Percentiles rank a stretch among this genome's conserved stretches.
These are phyloP conservation scores for Symbiotaphrina buchneri DNA, from an alignment of 495 filamentous ascomycete species.

Conservation along the genomic window DNA sequence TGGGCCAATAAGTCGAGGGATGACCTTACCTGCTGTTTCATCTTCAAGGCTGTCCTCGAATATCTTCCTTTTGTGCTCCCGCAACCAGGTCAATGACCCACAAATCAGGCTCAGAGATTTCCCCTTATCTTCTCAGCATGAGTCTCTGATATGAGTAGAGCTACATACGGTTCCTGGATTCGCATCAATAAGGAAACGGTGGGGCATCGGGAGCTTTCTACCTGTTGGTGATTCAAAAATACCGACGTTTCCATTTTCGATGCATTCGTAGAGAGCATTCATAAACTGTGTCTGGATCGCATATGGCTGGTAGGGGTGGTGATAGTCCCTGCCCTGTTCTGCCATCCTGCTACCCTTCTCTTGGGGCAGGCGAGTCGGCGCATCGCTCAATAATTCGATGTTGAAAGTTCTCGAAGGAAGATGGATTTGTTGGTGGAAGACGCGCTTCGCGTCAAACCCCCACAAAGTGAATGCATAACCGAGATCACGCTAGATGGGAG, in stretches of 20 bases:
- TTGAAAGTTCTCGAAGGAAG: no score
- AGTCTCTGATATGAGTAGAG: constrained; percentile 1
- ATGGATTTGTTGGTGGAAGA: no score
- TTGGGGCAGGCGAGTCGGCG: no score
- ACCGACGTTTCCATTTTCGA: constrained; percentile 61
- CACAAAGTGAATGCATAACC: no score
- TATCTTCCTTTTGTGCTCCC: constrained; percentile 49
- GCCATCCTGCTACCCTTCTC: no score
- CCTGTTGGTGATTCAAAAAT: constrained; percentile 91
- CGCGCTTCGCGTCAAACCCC: no score
- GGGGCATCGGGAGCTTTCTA: constrained; percentile 8
- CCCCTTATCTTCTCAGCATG: constrained; percentile 29
- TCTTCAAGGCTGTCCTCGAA: constrained; percentile 29
- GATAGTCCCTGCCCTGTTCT: constrained; percentile 42
- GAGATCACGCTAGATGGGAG: no score
- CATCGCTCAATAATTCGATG: no score
- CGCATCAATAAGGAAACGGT: neutral
- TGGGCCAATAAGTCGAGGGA: constrained; percentile 14
- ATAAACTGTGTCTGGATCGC: constrained; percentile 80
- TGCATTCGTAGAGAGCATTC: constrained; percentile 59
- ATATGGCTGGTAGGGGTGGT: constrained; percentile 86
- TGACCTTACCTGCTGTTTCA: constrained; percentile 10
- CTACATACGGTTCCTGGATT: constrained; percentile 23
- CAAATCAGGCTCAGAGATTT: constrained; percentile 95
- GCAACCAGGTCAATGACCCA: constrained; percentile 78